Conservation (phyloP, 2,329 filamentous ascomycete genomes). For the Curvularia eragrostidis region DNA sequence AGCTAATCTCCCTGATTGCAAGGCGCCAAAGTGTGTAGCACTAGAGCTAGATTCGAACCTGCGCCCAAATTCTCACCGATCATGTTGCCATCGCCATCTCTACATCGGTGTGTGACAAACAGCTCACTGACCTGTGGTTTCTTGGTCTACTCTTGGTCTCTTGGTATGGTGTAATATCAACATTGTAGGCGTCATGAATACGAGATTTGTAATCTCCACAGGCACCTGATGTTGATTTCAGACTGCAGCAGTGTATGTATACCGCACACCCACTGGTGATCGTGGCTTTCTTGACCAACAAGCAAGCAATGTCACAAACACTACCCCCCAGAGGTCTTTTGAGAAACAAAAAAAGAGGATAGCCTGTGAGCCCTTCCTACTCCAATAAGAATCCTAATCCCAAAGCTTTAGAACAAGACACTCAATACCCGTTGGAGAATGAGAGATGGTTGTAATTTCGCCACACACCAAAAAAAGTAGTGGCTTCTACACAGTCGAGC, state of each 20-base stretch:
- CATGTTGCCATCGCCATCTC: no score
- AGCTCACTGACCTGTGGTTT: neutral
- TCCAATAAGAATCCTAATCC: neutral
- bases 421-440: neutral
- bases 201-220: neutral
- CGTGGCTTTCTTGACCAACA: neutral
- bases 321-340: neutral
- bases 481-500: neutral
- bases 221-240: neutral
- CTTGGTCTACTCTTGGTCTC: neutral
- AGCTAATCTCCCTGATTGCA: neutral
- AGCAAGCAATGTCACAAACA: neutral
- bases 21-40: neutral
- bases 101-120: neutral
- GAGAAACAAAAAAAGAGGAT: neutral
- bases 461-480: neutral
- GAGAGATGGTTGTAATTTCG: neutral
- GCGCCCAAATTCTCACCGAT: neutral
- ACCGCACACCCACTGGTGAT: neutral
- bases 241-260: neutral
- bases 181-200: neutral
- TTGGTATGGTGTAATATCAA: neutral
- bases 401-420: neutral
- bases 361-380: neutral
- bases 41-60: neutral